Conservation (phyloP, 129 eudicot genomes). For the Lonicera japonica region DNA sequence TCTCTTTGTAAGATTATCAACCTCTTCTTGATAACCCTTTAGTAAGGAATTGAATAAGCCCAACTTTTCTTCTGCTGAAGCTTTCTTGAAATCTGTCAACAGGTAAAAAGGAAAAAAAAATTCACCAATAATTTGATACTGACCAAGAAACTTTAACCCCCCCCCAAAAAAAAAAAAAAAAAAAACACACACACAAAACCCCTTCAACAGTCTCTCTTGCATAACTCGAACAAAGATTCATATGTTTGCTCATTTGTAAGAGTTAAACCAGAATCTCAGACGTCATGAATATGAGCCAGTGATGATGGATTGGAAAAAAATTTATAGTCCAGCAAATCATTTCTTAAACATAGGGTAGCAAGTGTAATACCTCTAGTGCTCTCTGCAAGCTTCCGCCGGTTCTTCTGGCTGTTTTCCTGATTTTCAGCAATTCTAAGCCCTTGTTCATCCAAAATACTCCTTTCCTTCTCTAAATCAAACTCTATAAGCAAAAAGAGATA, state of each 20-base stretch:
- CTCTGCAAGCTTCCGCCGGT: slow-evolving; percentile 95
- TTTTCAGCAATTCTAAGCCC: slow-evolving; percentile 97
- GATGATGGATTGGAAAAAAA: background rate
- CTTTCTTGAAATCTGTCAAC: slow-evolving; percentile 83
- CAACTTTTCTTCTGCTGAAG: slow-evolving; percentile 75
- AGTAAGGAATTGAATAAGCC: slow-evolving; percentile 72
- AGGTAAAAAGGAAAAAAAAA: slow-evolving; percentile 2
- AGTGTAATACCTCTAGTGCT: slow-evolving; percentile 78
- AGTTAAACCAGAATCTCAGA: slow-evolving; percentile 6
- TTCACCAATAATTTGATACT: background rate
- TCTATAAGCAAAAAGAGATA: slow-evolving; percentile 35
- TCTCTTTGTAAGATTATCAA: slow-evolving; percentile 93
- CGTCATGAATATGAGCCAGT: background rate
- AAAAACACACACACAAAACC: too few relatives aligned
- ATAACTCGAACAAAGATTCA: background rate
- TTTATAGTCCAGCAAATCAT: background rate
- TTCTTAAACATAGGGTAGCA: background rate
- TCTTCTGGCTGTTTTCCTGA: slow-evolving; percentile 99
- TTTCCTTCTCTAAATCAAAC: slow-evolving; percentile 94
- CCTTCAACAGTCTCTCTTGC: too few relatives aligned
- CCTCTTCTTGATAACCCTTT: slow-evolving; percentile 95
- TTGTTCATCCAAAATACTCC: slow-evolving; percentile 87
- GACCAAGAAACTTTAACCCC: background rate
- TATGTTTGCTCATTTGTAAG: background rate
- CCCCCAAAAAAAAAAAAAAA: too few relatives aligned